Evolutionary conservation across 345 rosid species (phyloP).

Genomic region (Gossypium raimondii): DNA sequence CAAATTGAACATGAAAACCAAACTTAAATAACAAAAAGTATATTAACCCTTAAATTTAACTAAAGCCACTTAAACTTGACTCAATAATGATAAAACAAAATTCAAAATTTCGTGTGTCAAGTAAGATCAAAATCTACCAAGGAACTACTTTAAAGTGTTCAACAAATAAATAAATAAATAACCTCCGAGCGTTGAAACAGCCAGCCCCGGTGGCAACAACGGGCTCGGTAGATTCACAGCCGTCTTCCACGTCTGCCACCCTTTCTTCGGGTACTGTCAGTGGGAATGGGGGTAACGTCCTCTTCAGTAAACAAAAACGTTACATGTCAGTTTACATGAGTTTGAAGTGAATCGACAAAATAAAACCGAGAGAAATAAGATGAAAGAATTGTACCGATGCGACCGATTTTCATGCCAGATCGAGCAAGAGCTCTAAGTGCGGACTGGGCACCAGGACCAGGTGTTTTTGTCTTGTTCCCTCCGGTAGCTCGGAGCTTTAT

Average conservation of each 20-base stretch:
- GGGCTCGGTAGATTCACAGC: constrained; percentile 33
- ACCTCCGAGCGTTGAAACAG: no score
- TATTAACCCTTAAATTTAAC: no score
- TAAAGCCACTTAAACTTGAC: no score
- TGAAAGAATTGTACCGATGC: constrained; percentile 42
- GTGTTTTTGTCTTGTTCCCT: constrained; percentile 82
- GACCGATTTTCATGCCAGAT: constrained; percentile 91
- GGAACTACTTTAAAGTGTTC: background rate
- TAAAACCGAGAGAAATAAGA: background rate
- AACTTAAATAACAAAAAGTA: no score
- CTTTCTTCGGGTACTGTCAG: constrained; percentile 90
- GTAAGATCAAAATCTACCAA: no score
- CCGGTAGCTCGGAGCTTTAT: constrained; percentile 88
- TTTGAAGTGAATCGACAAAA: background rate
- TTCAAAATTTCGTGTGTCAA: no score
- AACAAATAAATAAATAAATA: background rate
- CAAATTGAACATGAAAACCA: no score
- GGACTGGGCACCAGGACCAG: constrained; percentile 89
- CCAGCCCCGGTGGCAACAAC: no score
- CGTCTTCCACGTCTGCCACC: constrained; percentile 93
- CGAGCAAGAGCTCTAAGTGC: constrained; percentile 94
- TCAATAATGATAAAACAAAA: no score
- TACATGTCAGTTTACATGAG: background rate
- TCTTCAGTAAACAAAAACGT: constrained; percentile 33
- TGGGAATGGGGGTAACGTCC: constrained; percentile 93